Base-by-base conservation (phyloP, 352 stramenopile genomes). In the Phytophthora podocarpi region DNA sequence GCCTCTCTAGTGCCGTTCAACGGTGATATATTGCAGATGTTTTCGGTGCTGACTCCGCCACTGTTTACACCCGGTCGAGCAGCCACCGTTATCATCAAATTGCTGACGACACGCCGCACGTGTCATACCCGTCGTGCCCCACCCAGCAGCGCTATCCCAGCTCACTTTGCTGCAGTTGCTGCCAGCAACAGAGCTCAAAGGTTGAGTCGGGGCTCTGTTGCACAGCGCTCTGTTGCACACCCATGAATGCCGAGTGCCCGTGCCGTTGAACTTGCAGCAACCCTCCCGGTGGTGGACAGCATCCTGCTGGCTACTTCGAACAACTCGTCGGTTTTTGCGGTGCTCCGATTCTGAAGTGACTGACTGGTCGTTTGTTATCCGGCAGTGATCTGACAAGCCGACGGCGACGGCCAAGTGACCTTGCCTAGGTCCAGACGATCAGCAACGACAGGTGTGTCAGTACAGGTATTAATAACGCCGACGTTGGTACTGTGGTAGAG, bases 321-420 rank as follows among this genome's bases (percentile, higher is more conserved):
- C 34, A n/a, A n/a, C 45, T 49, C 58, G 58, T 61, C 49, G 27
- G 18, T 6, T 67, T 67, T 61, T 67, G 49, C 49, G 58, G 58
- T 66, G 48, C 39, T 36, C 20, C 31, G 58, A 60, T 50, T 60
- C 58, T 66, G 58, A 66, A 66, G 48, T 53, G 58, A 13, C 24
- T 26, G 28, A 5, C 31, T n/a, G 32, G 26, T 55, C 48, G 23
- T 45, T 34, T 16, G 43, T 39, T n/a, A n/a, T n/a, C n/a, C n/a
- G n/a, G n/a, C n/a, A n/a, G n/a, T n/a, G n/a, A n/a, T n/a, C n/a
- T n/a, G n/a, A n/a, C n/a, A n/a, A n/a, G n/a, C n/a, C n/a, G n/a
- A n/a, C n/a, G n/a, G n/a, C n/a, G n/a, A n/a, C n/a, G n/a, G n/a
- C n/a, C n/a, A n/a, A n/a, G n/a, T n/a, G n/a, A n/a, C n/a, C n/a